Conservation (phyloP, 2,329 filamentous ascomycete species). For the Verticillium zaregamsianum region DNA sequence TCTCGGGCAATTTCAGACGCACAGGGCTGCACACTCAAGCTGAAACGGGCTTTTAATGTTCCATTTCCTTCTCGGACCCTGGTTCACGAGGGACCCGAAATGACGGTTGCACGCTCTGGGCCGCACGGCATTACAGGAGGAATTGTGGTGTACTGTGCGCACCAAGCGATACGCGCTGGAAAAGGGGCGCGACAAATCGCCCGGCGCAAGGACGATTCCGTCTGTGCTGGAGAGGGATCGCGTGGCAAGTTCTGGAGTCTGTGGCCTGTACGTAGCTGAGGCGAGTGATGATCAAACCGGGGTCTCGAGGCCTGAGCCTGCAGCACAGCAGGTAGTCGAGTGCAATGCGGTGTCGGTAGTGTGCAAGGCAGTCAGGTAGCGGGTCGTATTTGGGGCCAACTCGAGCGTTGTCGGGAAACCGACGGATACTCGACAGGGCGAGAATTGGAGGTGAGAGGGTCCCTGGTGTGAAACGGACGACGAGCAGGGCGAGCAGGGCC, state of each 20-base stretch:
- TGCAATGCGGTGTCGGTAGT: too few relatives aligned
- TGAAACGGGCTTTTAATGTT: not conserved
- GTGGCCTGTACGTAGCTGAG: not conserved
- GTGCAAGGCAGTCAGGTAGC: too few relatives aligned
- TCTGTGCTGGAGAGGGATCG: not conserved
- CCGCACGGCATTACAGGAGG: not conserved
- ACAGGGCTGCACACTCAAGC: not conserved
- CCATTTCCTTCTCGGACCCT: not conserved
- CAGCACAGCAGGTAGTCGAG: too few relatives aligned
- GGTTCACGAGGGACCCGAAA: not conserved
- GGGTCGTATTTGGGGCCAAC: too few relatives aligned
- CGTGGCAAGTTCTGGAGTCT: not conserved
- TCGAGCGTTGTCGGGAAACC: too few relatives aligned
- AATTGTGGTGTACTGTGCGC: not conserved
- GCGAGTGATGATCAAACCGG: too few relatives aligned
- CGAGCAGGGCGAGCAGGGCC: not conserved
- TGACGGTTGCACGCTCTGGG: not conserved
- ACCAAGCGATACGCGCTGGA: not conserved
- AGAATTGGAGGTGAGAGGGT: not conserved
- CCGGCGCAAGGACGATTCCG: conserved; percentile 2
- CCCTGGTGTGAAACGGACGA: not conserved
- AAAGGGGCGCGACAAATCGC: not conserved
- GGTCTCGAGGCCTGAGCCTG: too few relatives aligned
- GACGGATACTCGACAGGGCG: not conserved
- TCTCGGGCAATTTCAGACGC: not conserved